phyloP scores from a whole-genome alignment of 73 alveolate genomes.

The Paramecium caudatum region DNA sequence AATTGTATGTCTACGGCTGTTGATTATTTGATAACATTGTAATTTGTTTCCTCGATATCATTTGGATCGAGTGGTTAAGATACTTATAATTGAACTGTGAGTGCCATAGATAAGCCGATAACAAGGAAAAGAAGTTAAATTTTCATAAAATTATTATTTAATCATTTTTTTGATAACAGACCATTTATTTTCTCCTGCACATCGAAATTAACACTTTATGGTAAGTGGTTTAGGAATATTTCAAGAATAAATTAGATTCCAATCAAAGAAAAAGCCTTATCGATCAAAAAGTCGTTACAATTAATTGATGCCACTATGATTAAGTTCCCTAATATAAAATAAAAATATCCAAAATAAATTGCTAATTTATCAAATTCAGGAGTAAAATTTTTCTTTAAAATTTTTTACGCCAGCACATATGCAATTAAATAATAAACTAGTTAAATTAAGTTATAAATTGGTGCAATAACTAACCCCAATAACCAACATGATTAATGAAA shows the following conservation, averaged over 20 bases:
- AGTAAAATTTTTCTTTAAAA: neutral
- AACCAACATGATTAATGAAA: slow-evolving; percentile 24
- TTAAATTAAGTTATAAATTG: neutral
- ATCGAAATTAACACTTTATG: neutral
- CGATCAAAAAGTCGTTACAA: slow-evolving; percentile 3
- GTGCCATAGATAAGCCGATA: neutral
- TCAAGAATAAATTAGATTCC: neutral
- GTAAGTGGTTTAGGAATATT: neutral
- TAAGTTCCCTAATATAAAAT: slow-evolving; percentile 1
- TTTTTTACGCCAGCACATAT: neutral
- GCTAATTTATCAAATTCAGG: too few relatives aligned
- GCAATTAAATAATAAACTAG: neutral
- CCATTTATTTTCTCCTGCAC: neutral
- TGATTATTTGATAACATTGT: neutral
- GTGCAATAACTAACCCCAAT: neutral
- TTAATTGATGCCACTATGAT: neutral
- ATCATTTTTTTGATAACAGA: neutral
- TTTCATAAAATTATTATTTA: neutral
- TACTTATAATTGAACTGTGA: neutral
- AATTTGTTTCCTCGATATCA: neutral
- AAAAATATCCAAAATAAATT: slow-evolving; percentile 24
- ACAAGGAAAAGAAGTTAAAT: neutral
- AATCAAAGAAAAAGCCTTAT: neutral
- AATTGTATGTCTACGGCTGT: neutral
- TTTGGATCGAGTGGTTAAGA: slow-evolving; percentile 15